A percentile compares a stretch with the other conserved stretches of the same genome.
Conservation (phyloP, 2,329 filamentous ascomycete species). For the Capronia epimyces region DNA sequence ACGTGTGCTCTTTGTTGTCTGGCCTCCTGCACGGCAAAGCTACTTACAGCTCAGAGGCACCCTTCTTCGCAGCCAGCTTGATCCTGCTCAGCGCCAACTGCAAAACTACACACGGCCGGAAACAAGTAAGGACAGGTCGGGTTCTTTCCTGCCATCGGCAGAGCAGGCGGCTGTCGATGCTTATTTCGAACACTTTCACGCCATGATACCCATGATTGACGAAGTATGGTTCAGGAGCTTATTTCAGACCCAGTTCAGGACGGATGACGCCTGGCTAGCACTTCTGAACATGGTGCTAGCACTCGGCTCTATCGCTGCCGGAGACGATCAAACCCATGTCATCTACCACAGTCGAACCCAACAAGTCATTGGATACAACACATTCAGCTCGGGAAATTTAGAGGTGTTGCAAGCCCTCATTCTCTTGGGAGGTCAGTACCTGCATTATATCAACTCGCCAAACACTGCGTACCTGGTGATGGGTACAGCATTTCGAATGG, state of each 20-base stretch:
- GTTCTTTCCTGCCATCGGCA: background rate
- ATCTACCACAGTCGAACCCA: constrained; percentile 62
- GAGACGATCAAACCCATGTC: constrained; percentile 59
- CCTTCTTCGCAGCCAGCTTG: background rate
- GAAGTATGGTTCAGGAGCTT: constrained; percentile 62
- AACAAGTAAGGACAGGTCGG: background rate
- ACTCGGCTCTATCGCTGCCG: constrained; percentile 63
- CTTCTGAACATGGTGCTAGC: constrained; percentile 71
- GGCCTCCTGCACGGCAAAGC: constrained; percentile 3
- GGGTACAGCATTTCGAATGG: constrained; percentile 36
- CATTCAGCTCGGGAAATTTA: constrained; percentile 22
- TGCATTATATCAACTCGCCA: constrained; percentile 25
- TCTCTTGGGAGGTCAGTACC: constrained; percentile 21
- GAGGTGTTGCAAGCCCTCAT: constrained; percentile 24
- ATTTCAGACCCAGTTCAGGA: constrained; percentile 57
- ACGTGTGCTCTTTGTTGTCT: background rate
- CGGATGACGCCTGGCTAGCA: constrained; percentile 64
- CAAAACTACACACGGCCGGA: no score
- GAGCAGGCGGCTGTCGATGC: constrained; percentile 48
- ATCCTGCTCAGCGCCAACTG: no score
- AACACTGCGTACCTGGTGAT: constrained; percentile 28
- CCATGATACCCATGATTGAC: constrained; percentile 67
- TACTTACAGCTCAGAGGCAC: constrained; percentile 3
- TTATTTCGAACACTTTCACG: constrained; percentile 67
- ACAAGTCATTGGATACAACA: constrained; percentile 4